Evolutionary conservation across 306 rosid species (phyloP).

Genomic region (Sindora glabra): DNA sequence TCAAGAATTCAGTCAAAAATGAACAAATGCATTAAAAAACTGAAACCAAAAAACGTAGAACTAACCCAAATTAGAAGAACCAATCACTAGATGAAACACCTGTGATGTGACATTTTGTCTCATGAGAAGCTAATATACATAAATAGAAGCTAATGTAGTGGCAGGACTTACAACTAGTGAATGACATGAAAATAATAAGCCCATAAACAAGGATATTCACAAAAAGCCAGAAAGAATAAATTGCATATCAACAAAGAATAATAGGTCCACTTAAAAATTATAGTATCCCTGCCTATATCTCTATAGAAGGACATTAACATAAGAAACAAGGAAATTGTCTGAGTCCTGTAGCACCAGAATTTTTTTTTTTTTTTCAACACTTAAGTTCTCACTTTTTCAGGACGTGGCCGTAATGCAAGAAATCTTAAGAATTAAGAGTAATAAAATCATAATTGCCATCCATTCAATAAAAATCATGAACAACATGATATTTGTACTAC

Average conservation of each 20-base stretch:
- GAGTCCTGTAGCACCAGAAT: not conserved
- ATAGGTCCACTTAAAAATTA: too few relatives aligned
- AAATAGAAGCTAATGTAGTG: not conserved
- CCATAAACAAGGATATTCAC: not conserved
- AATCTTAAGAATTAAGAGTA: constrained; percentile 3
- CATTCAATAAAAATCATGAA: too few relatives aligned
- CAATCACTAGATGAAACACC: constrained; percentile 94
- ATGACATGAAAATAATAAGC: not conserved
- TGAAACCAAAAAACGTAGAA: constrained; percentile 18
- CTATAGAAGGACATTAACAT: not conserved
- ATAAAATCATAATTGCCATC: too few relatives aligned
- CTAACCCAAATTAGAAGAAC: constrained; percentile 85
- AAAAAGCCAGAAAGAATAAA: constrained; percentile 2
- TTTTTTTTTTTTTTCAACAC: constrained; percentile 5
- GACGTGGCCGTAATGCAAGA: not conserved
- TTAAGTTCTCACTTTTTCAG: not conserved
- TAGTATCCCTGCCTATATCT: not conserved
- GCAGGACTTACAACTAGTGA: not conserved
- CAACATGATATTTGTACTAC: constrained; percentile 13
- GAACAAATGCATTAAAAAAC: too few relatives aligned
- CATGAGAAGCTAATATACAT: constrained; percentile 17
- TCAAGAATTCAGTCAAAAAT: too few relatives aligned
- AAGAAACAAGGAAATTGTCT: not conserved
- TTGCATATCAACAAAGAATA: too few relatives aligned
- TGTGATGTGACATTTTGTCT: constrained; percentile 35